A percentile compares a stretch with the other conserved stretches of the same genome.
phyloP scores from a whole-genome alignment of 2,329 filamentous ascomycete genomes.

The Davidsoniella australis region DNA sequence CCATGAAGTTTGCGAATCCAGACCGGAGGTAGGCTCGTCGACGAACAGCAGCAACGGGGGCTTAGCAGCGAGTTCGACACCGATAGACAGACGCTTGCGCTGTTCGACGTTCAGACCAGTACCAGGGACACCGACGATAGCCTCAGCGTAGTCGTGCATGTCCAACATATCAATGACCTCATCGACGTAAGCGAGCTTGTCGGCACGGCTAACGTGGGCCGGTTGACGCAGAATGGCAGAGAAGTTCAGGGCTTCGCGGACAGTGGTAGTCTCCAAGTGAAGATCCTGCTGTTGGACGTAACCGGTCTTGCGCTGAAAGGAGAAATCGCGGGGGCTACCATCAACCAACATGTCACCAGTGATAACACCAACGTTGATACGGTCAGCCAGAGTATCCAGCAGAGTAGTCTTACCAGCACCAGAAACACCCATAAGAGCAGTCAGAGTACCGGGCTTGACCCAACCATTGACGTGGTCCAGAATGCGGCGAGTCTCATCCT shows the following conservation, averaged over 20 bases:
- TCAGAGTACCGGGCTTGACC: slow-evolving; percentile 79
- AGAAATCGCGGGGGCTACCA: slow-evolving; percentile 35
- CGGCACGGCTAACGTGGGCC: slow-evolving; percentile 47
- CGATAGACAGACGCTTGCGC: slow-evolving; percentile 70
- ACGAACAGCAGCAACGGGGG: slow-evolving; percentile 79
- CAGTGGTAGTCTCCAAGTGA: slow-evolving; percentile 67
- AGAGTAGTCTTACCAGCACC: slow-evolving; percentile 29
- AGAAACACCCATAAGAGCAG: slow-evolving; percentile 54
- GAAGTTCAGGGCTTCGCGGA: slow-evolving; percentile 76
- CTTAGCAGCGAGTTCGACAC: slow-evolving; percentile 89
- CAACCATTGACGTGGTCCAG: slow-evolving; percentile 70
- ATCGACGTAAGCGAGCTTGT: slow-evolving; percentile 77
- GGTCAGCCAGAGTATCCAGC: slow-evolving; percentile 26
- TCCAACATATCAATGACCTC: slow-evolving; percentile 82
- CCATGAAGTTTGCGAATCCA: slow-evolving; percentile 88
- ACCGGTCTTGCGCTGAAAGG: slow-evolving; percentile 47
- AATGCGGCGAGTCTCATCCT: slow-evolving; percentile 51
- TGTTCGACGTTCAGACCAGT: slow-evolving; percentile 64
- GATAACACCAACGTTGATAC: slow-evolving; percentile 43
- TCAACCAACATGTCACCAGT: slow-evolving; percentile 51
- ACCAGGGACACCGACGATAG: slow-evolving; percentile 76
- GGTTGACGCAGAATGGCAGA: slow-evolving; percentile 76
- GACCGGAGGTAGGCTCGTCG: slow-evolving; percentile 86
- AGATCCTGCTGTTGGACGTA: slow-evolving; percentile 81
- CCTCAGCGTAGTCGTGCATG: slow-evolving; percentile 81